Evolutionary conservation across 1,284 basidiomycete genomes (phyloP).

Genomic region (Quambalaria eucalypti): DNA sequence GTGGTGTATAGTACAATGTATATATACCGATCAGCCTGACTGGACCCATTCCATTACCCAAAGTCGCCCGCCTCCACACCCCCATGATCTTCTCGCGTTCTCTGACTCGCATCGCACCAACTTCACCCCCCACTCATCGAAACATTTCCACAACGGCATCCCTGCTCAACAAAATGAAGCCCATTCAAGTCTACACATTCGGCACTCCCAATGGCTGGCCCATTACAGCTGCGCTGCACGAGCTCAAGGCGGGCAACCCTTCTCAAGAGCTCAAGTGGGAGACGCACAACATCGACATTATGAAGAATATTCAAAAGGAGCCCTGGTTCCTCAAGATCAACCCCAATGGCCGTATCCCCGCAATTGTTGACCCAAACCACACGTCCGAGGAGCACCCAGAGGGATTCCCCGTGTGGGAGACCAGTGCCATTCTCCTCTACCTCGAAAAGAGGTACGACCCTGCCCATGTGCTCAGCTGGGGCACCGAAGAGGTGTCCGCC

Average conservation of each 20-base stretch:
- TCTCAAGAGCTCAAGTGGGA: conserved; percentile 27
- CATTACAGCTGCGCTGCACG: conserved; percentile 11
- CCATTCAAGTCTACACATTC: conserved; percentile 25
- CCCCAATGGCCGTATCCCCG: conserved; percentile 40
- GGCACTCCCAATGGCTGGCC: conserved; percentile 17
- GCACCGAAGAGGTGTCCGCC: conserved; percentile 15
- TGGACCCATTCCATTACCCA: no score
- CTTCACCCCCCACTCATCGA: background rate
- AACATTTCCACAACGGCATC: background rate
- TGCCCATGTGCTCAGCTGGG: conserved; percentile 23
- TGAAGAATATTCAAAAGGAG: conserved; percentile 20
- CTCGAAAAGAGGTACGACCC: conserved; percentile 32
- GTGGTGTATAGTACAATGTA: no score
- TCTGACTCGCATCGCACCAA: no score
- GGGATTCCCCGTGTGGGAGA: conserved; percentile 20
- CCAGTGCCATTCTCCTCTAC: conserved; percentile 33
- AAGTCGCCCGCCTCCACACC: no score
- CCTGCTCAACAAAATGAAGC: conserved; percentile 14
- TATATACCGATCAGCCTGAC: no score
- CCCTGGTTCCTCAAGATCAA: conserved; percentile 37
- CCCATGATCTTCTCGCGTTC: no score
- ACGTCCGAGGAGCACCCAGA: no score
- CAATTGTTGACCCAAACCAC: conserved; percentile 25
- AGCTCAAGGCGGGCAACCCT: conserved; percentile 18
- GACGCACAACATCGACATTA: conserved; percentile 3